phyloP scores from a whole-genome alignment of 345 rosid species.

The Salix exigua region DNA sequence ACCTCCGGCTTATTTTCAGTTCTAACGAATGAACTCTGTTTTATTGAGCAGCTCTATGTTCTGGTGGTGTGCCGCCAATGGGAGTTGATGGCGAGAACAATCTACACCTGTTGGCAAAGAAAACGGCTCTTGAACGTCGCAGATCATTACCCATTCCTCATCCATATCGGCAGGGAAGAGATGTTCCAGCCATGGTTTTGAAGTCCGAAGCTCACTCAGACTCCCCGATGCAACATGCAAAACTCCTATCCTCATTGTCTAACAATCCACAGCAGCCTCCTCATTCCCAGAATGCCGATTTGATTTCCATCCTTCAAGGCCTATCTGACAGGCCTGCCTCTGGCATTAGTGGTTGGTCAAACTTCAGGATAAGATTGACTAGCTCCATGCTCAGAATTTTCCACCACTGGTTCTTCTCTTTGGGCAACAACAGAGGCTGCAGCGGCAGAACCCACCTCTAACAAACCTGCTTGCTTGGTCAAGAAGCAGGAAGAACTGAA shows the following conservation, averaged over 20 bases:
- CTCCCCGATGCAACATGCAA: conserved; percentile 34
- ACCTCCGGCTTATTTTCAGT: no score
- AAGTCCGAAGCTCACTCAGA: conserved; percentile 55
- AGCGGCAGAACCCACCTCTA: conserved; percentile 46
- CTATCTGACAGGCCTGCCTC: conserved; percentile 55
- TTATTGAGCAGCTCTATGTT: background rate
- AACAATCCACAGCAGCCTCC: conserved; percentile 45
- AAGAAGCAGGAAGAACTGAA: conserved; percentile 1
- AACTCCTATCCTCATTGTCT: conserved; percentile 25
- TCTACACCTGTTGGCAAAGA: conserved; percentile 62
- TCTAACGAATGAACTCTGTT: no score
- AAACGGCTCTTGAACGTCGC: conserved; percentile 70
- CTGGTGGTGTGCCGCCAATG: conserved; percentile 41
- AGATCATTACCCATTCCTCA: conserved; percentile 51
- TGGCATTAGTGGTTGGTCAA: conserved; percentile 54
- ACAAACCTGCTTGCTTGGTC: conserved; percentile 55
- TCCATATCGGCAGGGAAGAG: conserved; percentile 68
- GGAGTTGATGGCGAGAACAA: conserved; percentile 59
- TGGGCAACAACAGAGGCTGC: conserved; percentile 71
- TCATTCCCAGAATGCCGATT: conserved; percentile 65
- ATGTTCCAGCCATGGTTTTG: conserved; percentile 52
- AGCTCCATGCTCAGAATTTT: conserved; percentile 51
- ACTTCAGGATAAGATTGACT: conserved; percentile 56
- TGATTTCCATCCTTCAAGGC: conserved; percentile 71
- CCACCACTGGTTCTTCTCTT: conserved; percentile 55